These are phyloP conservation scores for Ulvella scutata DNA, from an alignment of 139 green algal genomes.

Conservation along the genomic window DNA sequence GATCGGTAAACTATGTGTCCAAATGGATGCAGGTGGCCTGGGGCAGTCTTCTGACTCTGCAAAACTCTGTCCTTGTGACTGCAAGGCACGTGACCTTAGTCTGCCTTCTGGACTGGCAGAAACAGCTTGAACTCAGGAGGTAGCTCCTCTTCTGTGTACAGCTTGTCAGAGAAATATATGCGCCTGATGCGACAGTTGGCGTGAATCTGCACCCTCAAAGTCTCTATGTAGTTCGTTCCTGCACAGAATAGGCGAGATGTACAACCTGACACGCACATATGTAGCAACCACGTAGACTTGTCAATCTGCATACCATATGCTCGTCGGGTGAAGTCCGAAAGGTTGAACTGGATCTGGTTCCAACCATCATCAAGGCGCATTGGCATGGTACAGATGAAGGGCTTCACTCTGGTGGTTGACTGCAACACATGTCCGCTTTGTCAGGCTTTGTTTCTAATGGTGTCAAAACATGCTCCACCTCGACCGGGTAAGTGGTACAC, in stretches of 20 bases:
- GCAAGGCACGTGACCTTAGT: background rate
- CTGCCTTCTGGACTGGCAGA: constrained; percentile 44
- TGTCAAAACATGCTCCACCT: no score
- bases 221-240: constrained; percentile 92
- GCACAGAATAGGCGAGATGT: background rate
- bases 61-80: no score
- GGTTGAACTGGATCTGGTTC: constrained; percentile 97
- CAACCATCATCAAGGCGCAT: constrained; percentile 92
- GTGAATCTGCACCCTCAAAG: constrained; percentile 81
- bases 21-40: no score
- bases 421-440: constrained; percentile 22
- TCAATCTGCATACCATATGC: constrained; percentile 52
- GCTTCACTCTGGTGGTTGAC: constrained; percentile 85
- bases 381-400: constrained; percentile 96
- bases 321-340: constrained; percentile 79
- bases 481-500: background rate
- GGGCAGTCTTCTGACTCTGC: no score
- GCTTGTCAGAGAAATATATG: constrained; percentile 91
- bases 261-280: background rate
- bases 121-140: constrained; percentile 84
- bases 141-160: constrained; percentile 96
- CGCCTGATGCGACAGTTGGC: constrained; percentile 86
- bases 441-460: no score
- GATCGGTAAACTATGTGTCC: no score
- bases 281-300: background rate